Percentiles rank a stretch among this genome's conserved stretches.
These are phyloP conservation scores for Xylariaceae sp. DNA, from an alignment of 2,329 filamentous ascomycete species.

Conservation along the genomic window DNA sequence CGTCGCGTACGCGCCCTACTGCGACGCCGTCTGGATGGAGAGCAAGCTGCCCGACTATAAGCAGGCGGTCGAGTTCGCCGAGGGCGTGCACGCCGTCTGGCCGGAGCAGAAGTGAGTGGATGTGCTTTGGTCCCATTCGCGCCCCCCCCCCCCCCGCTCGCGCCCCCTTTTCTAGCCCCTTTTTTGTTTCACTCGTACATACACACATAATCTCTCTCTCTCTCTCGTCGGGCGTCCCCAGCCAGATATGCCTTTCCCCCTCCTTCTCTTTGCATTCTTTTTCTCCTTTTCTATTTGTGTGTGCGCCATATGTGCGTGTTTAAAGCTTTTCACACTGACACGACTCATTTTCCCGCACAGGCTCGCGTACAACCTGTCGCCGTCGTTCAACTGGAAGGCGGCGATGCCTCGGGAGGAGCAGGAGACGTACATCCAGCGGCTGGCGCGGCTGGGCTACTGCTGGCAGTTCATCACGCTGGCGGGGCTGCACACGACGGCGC, in stretches of 20 bases:
- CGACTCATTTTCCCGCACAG: constrained; percentile 33
- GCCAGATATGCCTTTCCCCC: too few species aligned
- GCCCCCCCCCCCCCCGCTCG: too few species aligned
- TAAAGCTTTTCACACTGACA: too few species aligned
- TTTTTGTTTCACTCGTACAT: constrained; percentile 2
- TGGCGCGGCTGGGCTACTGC: constrained; percentile 85
- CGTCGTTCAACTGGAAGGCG: constrained; percentile 99
- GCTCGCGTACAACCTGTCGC: constrained; percentile 95
- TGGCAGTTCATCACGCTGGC: constrained; percentile 99
- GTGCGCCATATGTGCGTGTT: too few species aligned
- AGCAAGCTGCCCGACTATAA: constrained; percentile 87
- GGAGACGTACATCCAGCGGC: constrained; percentile 92
- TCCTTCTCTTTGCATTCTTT: neutral
- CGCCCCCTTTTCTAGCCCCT: neutral
- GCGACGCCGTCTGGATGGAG: constrained; percentile 99
- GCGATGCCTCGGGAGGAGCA: constrained; percentile 89
- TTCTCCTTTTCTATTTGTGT: neutral
- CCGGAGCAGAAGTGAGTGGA: constrained; percentile 92
- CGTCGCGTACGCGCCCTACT: constrained; percentile 85
- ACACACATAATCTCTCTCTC: too few species aligned
- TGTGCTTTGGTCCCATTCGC: too few species aligned
- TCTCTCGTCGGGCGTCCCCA: neutral
- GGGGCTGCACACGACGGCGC: constrained; percentile 87
- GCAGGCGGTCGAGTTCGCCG: constrained; percentile 88
- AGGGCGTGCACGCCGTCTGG: constrained; percentile 88